Evolutionary conservation across 306 rosid species (phyloP), one percentile per base, ranked within the genome.

Genomic region (Quercus suber): DNA sequence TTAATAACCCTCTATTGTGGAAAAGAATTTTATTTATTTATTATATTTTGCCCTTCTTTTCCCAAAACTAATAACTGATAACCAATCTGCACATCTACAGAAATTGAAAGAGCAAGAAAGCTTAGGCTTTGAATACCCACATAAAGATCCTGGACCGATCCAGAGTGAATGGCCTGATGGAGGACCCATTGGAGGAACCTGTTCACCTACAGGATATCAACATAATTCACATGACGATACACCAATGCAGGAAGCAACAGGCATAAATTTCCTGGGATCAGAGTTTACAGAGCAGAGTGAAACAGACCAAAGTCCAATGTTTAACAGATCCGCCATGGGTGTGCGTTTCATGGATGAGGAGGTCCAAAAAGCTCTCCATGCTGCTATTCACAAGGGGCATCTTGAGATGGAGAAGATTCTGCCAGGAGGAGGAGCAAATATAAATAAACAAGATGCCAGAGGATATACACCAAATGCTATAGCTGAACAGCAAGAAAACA

Each of bases 391-490:
- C 64, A 76, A 56, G 81, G 89, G 84, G 74, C 84, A 86, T 76
- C 82, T 77, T 37, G 88, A 83, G 56, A 83, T 83, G 81, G 83
- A 86, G 73, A 86, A 85, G 73, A 85, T 85, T 84, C 82, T 89
- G 80, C 85, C 83, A 19, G 89, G 82, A 76, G 89, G 90, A 81
- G 88, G 84, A 35, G 77, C 85, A 74, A 74, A 79, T 51, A 58
- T 65, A 20, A 86, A 80, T 79, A 82, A 79, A 84, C 80, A 69
- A 23, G 83, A 85, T 55, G 45, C 73, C 53, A 67, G 70, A 55
- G 89, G 91, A 71, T 70, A 86, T 88, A 81, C 84, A 12, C 88
- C 84, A 10, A 85, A 75, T 72, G 79, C 81, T 71, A 45, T 57
- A 27, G 81, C 73, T 19, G 81, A 87, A 78, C 82, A 83, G 81